Evolutionary conservation across 73 alveolate genomes (phyloP).

Genomic region (Halteria grandinella): DNA sequence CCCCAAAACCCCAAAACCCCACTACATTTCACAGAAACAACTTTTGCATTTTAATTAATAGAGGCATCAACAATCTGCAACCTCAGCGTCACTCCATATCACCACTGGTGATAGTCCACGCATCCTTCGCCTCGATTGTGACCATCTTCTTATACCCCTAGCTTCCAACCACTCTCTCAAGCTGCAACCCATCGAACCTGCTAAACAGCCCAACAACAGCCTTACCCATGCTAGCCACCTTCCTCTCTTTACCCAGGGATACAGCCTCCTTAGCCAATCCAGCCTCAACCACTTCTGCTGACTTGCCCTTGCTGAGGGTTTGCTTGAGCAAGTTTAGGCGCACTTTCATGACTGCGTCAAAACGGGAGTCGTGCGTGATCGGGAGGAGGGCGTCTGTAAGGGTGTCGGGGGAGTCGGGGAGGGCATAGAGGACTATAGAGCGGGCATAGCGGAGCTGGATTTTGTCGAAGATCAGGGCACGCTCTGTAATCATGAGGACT

Average conservation of each 20-base stretch:
- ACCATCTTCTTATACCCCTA: slow-evolving; percentile 14
- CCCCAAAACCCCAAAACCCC: too few species aligned
- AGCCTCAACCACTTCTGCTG: slow-evolving; percentile 25
- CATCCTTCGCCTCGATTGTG: slow-evolving; percentile 49
- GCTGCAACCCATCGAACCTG: slow-evolving; percentile 37
- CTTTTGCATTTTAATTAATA: too few species aligned
- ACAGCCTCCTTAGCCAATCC: slow-evolving; percentile 16
- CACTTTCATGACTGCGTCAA: neutral
- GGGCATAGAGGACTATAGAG: slow-evolving; percentile 77
- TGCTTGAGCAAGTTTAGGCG: slow-evolving; percentile 1
- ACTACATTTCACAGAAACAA: too few species aligned
- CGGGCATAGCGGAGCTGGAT: slow-evolving; percentile 80
- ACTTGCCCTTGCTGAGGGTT: slow-evolving; percentile 37
- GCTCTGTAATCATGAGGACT: slow-evolving; percentile 84
- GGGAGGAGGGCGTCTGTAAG: slow-evolving; percentile 67
- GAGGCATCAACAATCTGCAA: too few species aligned
- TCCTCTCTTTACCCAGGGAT: slow-evolving; percentile 18
- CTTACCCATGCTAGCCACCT: slow-evolving; percentile 27
- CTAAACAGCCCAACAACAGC: slow-evolving; percentile 58
- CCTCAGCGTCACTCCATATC: too few species aligned
- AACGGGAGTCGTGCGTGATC: neutral
- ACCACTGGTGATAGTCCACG: too few species aligned
- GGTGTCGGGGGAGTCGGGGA: slow-evolving; percentile 84
- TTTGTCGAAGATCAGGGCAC: slow-evolving; percentile 86
- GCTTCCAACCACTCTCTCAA: slow-evolving; percentile 58